Conservation (phyloP, 1,139 yeast species). For the Candida pseudocylindracea region DNA sequence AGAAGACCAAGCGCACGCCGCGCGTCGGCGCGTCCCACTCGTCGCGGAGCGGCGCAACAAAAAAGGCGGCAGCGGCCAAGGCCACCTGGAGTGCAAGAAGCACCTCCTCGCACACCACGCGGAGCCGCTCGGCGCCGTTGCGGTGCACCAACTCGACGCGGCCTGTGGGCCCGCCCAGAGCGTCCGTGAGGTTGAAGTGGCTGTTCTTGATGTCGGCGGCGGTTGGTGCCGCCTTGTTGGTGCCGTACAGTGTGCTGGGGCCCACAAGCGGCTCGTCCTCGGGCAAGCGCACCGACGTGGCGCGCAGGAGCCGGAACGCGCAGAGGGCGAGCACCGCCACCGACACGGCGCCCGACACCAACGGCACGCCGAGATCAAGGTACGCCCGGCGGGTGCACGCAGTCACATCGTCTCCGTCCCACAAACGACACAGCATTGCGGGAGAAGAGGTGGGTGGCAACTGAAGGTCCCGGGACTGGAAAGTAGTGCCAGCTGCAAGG, state of each 20-base stretch:
- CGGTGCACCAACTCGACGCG: constrained; percentile 17
- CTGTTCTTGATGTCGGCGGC: constrained; percentile 13
- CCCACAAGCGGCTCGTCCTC: constrained; percentile 15
- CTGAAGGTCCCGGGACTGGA: too few species aligned
- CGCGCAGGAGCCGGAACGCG: neutral
- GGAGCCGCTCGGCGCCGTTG: constrained; percentile 22
- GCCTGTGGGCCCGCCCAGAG: constrained; percentile 39
- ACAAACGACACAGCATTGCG: too few species aligned
- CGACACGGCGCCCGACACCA: constrained; percentile 12
- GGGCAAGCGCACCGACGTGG: constrained; percentile 2
- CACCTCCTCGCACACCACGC: constrained; percentile 25
- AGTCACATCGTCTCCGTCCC: neutral
- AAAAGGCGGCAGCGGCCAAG: constrained; percentile 10
- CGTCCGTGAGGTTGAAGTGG: constrained; percentile 27
- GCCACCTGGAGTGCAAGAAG: constrained; percentile 22
- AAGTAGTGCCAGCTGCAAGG: too few species aligned
- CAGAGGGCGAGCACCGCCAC: neutral
- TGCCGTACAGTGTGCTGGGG: constrained; percentile 11
- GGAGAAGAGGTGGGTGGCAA: too few species aligned
- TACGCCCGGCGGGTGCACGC: constrained; percentile 1
- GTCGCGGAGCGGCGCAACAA: constrained; percentile 11
- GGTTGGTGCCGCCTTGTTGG: constrained; percentile 3
- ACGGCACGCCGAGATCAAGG: constrained; percentile 14
- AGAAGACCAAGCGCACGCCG: constrained; percentile 17
- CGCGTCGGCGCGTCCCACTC: constrained; percentile 13